Base-by-base conservation (phyloP, 2,329 filamentous ascomycete genomes). In the Diaporthe sp. region DNA sequence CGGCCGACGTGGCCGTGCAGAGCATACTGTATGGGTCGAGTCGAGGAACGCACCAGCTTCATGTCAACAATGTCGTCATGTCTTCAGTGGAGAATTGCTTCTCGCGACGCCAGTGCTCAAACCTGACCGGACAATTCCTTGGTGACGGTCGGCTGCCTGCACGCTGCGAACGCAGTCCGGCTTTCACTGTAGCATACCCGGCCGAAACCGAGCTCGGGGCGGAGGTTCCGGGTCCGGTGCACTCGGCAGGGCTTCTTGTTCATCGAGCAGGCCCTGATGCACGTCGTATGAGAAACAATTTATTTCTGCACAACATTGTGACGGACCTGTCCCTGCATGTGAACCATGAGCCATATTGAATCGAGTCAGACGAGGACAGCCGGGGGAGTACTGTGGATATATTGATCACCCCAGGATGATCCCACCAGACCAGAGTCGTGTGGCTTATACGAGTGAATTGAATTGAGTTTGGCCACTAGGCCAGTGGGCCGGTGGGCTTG, bases 11-110 rank as follows among this genome's bases (percentile, higher is more conserved):
- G 74, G 55, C 74, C 58, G 70, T 75, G 74, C 70, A 34, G 34
- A 8, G 20, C 39, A 60, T 73, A 75, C 74, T 75, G 74, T 75
- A 68, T n/a, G 57, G 67, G 49, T 25, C 49, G 53, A 28, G 15
- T 44, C 37, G 20, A 25, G n/a, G 39, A 28, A 15, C 49, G 5
- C 22, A 25, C 42, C 53, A 13, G 44, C 10, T 47, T 34, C 20
- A 25, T 28, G 15, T 20, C 47, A n/a, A 53, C 34, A n/a, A n/a
- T 63, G 39, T 73, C 71, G 44, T 72, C 57, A 63, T 61, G 34
- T 34, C 44, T 31, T n/a, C 28, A 25, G 57, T 42, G n/a, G 28
- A 39, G 44, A n/a, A 31, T 17, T 51, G 31, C 31, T 51, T 37
- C 57, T 37, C 13, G 28, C 13, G 13, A 39, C 31, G 22, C 20